phyloP scores from a whole-genome alignment of 192 early-diverging fungal species.

The Coemansia sp. region DNA sequence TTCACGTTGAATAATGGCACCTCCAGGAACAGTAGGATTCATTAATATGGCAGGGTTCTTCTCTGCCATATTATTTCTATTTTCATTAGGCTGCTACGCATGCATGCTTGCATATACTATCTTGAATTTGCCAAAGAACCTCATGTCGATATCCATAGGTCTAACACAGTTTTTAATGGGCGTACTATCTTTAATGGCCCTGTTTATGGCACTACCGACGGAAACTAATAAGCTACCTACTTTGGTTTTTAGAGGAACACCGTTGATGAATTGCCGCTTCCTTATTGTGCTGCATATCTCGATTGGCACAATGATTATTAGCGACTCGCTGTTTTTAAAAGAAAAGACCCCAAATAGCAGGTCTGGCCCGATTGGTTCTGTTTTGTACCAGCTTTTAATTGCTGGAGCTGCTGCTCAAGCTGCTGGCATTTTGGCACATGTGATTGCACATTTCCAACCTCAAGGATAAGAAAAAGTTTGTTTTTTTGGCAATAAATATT shows the following conservation, averaged over 20 bases:
- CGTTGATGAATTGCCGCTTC: neutral
- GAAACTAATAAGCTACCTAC: neutral
- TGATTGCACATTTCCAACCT: neutral
- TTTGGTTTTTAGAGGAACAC: neutral
- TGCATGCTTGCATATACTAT: slow-evolving; percentile 1
- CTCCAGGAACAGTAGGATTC: neutral
- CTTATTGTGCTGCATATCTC: slow-evolving; percentile 4
- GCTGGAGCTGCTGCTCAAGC: slow-evolving; percentile 11
- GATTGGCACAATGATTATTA: slow-evolving; percentile 11
- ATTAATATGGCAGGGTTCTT: neutral
- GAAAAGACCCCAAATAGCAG: neutral
- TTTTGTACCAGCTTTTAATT: slow-evolving; percentile 10
- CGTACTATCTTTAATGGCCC: neutral
- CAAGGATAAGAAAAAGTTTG: too few relatives aligned
- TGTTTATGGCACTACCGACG: neutral
- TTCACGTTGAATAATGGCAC: too few relatives aligned
- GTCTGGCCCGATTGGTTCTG: neutral
- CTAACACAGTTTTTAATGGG: neutral
- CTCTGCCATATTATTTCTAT: neutral
- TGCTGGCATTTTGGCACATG: neutral
- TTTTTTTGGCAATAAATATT: too few relatives aligned
- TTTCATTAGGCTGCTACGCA: neutral
- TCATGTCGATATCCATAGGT: slow-evolving; percentile 1
- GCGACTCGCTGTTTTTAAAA: slow-evolving; percentile 12
- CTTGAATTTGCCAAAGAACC: slow-evolving; percentile 1